A percentile compares a stretch with the other conserved stretches of the same genome.
These are phyloP conservation scores for Pseudogymnoascus sp. DNA, from an alignment of 2,329 filamentous ascomycete genomes.

Conservation along the genomic window DNA sequence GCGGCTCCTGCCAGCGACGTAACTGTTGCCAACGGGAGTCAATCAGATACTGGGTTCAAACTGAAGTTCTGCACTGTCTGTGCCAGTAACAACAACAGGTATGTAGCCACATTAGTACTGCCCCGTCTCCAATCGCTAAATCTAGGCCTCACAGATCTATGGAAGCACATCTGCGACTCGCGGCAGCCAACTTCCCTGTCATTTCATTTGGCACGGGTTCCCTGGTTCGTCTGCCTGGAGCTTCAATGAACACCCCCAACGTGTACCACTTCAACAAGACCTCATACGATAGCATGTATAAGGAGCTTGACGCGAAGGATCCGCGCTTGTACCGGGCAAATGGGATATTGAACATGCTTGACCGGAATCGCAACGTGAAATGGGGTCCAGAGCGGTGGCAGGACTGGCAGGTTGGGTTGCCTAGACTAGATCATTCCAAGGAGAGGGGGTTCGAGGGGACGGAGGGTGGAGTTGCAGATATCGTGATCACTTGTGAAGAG, in stretches of 20 bases:
- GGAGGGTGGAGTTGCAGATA: conserved; percentile 82
- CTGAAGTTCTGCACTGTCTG: conserved; percentile 98
- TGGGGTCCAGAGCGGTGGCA: conserved; percentile 96
- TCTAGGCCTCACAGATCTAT: conserved; percentile 57
- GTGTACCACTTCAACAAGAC: conserved; percentile 98
- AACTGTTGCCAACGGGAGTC: conserved; percentile 17
- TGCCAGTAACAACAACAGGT: conserved; percentile 96
- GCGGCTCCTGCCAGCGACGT: conserved; percentile 13
- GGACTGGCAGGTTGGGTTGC: conserved; percentile 86
- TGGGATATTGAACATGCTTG: conserved; percentile 91
- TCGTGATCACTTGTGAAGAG: conserved; percentile 96
- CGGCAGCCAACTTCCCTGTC: conserved; percentile 81
- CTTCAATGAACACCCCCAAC: conserved; percentile 85
- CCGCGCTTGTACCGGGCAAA: conserved; percentile 81
- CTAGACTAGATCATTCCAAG: conserved; percentile 64
- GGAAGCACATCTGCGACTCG: conserved; percentile 94
- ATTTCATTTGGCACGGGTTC: conserved; percentile 97
- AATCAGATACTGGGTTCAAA: conserved; percentile 51
- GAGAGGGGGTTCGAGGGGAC: conserved; percentile 74
- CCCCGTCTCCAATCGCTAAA: conserved; percentile 12
- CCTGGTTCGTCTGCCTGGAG: conserved; percentile 84
- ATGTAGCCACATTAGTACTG: conserved; percentile 25
- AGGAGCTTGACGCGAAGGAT: conserved; percentile 81
- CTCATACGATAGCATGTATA: conserved; percentile 90
- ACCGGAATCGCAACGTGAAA: conserved; percentile 84